Evolutionary conservation across 108 stramenopile species (phyloP).

Genomic region (Fistulifera pelliculosa): DNA sequence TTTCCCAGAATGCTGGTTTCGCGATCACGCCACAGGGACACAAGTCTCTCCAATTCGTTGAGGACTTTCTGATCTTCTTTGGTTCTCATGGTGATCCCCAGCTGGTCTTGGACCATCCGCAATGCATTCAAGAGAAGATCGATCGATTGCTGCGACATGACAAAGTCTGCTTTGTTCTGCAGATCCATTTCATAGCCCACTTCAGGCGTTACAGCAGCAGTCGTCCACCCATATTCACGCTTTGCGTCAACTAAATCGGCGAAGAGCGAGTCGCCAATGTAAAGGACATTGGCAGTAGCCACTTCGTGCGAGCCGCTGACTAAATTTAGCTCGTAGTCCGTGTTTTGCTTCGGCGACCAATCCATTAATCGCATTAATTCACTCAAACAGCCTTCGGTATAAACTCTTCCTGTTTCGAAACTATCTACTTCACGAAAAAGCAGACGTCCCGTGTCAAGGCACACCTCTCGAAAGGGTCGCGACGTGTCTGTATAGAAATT

Average conservation of each 20-base stretch:
- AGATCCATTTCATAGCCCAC: conserved; percentile 62
- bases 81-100: conserved; percentile 40
- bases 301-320: conserved; percentile 30
- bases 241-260: conserved; percentile 97
- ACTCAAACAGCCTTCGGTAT: conserved; percentile 71
- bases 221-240: conserved; percentile 83
- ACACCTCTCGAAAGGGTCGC: conserved; percentile 85
- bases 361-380: conserved; percentile 64
- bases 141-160: conserved; percentile 53
- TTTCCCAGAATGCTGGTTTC: conserved; percentile 66
- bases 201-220: conserved; percentile 84
- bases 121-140: conserved; percentile 62
- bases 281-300: conserved; percentile 74
- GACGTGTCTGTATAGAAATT: conserved; percentile 79
- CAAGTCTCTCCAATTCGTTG: conserved; percentile 56
- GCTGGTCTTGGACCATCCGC: conserved; percentile 44
- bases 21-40: conserved; percentile 71
- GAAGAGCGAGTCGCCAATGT: conserved; percentile 94
- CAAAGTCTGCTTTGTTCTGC: conserved; percentile 38
- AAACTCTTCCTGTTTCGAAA: conserved; percentile 30
- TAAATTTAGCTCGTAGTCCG: conserved; percentile 4
- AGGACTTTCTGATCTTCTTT: conserved; percentile 57
- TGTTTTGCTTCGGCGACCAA: conserved; percentile 23
- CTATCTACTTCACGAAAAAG: conserved; percentile 49
- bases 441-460: conserved; percentile 39